Conservation (phyloP, 768 basidiomycete genomes). For the Xerocomus brunneocitrinus region DNA sequence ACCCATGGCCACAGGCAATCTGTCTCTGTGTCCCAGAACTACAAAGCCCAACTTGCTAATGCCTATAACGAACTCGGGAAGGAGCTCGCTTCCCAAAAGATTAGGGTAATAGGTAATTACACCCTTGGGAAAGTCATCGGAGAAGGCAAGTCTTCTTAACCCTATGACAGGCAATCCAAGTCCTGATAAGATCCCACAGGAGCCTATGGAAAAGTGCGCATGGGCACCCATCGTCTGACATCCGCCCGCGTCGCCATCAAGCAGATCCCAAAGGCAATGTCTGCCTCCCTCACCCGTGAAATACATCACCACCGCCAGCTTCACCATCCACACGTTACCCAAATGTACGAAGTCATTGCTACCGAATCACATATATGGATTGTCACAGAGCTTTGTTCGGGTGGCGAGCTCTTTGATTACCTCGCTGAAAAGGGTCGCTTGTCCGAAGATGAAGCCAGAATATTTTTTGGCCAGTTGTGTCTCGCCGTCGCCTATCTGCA, state of each 20-base stretch:
- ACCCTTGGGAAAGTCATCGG: slow-evolving; percentile 92
- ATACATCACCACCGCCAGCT: slow-evolving; percentile 98
- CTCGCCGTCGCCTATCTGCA: slow-evolving; percentile 93
- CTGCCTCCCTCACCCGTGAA: slow-evolving; percentile 88
- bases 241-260: slow-evolving; percentile 93
- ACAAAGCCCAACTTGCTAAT: slow-evolving; percentile 85
- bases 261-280: slow-evolving; percentile 93
- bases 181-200: slow-evolving; percentile 46
- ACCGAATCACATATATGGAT: slow-evolving; percentile 97
- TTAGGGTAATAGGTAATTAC: slow-evolving; percentile 92
- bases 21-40: slow-evolving; percentile 63
- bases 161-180: slow-evolving; percentile 8
- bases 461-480: slow-evolving; percentile 94
- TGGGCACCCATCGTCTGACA: slow-evolving; percentile 92
- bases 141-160: slow-evolving; percentile 60
- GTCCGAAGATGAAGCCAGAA: slow-evolving; percentile 74
- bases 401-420: slow-evolving; percentile 98
- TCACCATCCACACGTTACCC: slow-evolving; percentile 92
- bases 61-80: slow-evolving; percentile 97
- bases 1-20: slow-evolving; percentile 56
- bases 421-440: slow-evolving; percentile 91
- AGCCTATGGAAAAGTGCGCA: slow-evolving; percentile 91
- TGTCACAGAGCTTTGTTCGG: slow-evolving; percentile 92
- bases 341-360: slow-evolving; percentile 96
- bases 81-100: slow-evolving; percentile 86